These are phyloP conservation scores for Omphalotus guepiniiformis DNA, from an alignment of 768 basidiomycete species.

Conservation along the genomic window DNA sequence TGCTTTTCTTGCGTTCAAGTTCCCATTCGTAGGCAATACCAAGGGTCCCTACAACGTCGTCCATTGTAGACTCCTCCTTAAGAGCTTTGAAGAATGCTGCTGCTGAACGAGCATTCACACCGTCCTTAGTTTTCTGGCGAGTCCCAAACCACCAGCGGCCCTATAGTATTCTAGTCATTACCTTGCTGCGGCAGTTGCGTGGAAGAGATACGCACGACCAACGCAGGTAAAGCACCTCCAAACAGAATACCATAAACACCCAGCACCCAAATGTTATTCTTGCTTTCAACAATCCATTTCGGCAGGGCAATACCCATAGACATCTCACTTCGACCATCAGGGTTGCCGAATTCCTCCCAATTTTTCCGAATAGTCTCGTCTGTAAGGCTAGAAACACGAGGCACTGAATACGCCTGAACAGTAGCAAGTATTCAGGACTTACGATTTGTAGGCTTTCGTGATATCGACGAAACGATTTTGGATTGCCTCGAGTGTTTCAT, in stretches of 20 bases:
- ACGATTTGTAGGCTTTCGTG: conserved; percentile 98
- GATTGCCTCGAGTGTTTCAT: conserved; percentile 83
- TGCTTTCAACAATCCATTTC: conserved; percentile 86
- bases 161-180: too few species aligned
- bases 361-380: conserved; percentile 92
- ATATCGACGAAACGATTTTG: conserved; percentile 85
- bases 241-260: conserved; percentile 85
- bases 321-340: conserved; percentile 93
- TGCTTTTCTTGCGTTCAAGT: conserved; percentile 25
- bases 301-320: conserved; percentile 95
- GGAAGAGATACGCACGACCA: conserved; percentile 54
- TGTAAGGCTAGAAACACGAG: conserved; percentile 56
- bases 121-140: conserved; percentile 87
- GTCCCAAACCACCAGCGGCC: conserved; percentile 98
- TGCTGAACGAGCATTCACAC: conserved; percentile 76
- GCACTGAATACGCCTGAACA: neutral
- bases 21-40: conserved; percentile 66
- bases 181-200: too few species aligned
- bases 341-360: conserved; percentile 85
- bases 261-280: conserved; percentile 90
- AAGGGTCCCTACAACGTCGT: conserved; percentile 69
- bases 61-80: conserved; percentile 72
- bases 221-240: conserved; percentile 77
- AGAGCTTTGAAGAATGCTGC: conserved; percentile 83
- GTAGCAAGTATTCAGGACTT: conserved; percentile 21